Conservation (phyloP, 176 grass and related monocot species). For the Aegilops sharonensis region DNA sequence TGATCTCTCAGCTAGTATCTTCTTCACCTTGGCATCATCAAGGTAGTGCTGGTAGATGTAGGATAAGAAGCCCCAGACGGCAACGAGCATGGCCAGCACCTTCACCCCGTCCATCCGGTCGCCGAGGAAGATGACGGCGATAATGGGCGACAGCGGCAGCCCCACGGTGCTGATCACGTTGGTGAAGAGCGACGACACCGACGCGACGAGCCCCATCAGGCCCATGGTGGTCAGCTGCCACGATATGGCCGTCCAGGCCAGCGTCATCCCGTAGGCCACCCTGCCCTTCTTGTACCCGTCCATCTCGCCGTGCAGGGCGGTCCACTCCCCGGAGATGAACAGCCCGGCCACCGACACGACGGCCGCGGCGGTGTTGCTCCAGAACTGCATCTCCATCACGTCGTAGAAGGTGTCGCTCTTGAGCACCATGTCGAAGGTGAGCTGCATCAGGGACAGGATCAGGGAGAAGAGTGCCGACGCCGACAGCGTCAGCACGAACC, state of each 20-base stretch:
- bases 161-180: slow-evolving; percentile 72
- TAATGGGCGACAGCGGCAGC: slow-evolving; percentile 53
- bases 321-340: slow-evolving; percentile 61
- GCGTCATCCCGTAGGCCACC: slow-evolving; percentile 66
- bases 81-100: slow-evolving; percentile 64
- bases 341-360: slow-evolving; percentile 48
- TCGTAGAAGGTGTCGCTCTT: slow-evolving; percentile 29
- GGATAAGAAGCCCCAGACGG: slow-evolving; percentile 69
- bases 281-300: slow-evolving; percentile 46
- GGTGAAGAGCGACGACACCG: slow-evolving; percentile 82
- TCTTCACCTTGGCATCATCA: slow-evolving; percentile 44
- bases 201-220: slow-evolving; percentile 55
- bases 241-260: slow-evolving; percentile 51
- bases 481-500: slow-evolving; percentile 46
- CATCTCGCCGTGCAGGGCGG: slow-evolving; percentile 43
- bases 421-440: slow-evolving; percentile 63
- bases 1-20: neutral
- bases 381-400: slow-evolving; percentile 65
- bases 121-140: slow-evolving; percentile 72
- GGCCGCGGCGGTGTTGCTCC: slow-evolving; percentile 42
- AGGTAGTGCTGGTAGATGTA: slow-evolving; percentile 82
- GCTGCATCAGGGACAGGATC: slow-evolving; percentile 69
- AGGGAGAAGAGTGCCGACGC: slow-evolving; percentile 59
- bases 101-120: slow-evolving; percentile 73
- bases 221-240: slow-evolving; percentile 72